phyloP scores from a whole-genome alignment of 352 stramenopile species.

The Lagenidium giganteum region DNA sequence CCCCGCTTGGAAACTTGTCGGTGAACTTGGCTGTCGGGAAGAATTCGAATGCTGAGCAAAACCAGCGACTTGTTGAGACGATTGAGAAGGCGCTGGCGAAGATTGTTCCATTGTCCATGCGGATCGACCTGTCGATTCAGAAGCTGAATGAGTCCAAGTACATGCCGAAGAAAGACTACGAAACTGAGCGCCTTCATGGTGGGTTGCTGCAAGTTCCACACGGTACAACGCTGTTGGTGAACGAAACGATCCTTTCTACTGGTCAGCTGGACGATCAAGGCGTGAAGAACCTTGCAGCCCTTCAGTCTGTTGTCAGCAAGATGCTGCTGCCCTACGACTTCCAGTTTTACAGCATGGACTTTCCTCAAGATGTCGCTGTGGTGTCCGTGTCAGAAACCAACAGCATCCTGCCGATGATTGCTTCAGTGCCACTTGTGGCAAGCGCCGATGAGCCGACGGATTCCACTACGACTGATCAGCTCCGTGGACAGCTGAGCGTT shows the following conservation, averaged over 20 bases:
- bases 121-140: slow-evolving; percentile 55
- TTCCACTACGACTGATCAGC: too few relatives aligned
- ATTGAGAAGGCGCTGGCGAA: slow-evolving; percentile 26
- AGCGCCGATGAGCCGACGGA: slow-evolving; percentile 8
- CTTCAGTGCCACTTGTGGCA: slow-evolving; percentile 30
- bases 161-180: slow-evolving; percentile 75
- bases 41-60: background rate
- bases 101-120: slow-evolving; percentile 50
- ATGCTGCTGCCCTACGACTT: slow-evolving; percentile 83
- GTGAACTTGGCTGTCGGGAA: slow-evolving; percentile 48
- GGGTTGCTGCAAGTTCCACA: slow-evolving; percentile 62
- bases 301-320: slow-evolving; percentile 70
- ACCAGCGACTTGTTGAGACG: slow-evolving; percentile 12
- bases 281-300: slow-evolving; percentile 64
- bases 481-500: too few relatives aligned
- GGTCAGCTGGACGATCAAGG: slow-evolving; percentile 67
- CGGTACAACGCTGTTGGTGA: slow-evolving; percentile 55
- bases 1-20: slow-evolving; percentile 65
- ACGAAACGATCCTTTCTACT: slow-evolving; percentile 59
- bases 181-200: slow-evolving; percentile 44
- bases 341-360: slow-evolving; percentile 82
- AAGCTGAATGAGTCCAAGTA: slow-evolving; percentile 56
- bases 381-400: slow-evolving; percentile 69
- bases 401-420: slow-evolving; percentile 64
- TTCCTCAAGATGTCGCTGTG: slow-evolving; percentile 66